A percentile compares a stretch with the other conserved stretches of the same genome.
Conservation (phyloP, 768 basidiomycete genomes). For the Mycena metata region DNA sequence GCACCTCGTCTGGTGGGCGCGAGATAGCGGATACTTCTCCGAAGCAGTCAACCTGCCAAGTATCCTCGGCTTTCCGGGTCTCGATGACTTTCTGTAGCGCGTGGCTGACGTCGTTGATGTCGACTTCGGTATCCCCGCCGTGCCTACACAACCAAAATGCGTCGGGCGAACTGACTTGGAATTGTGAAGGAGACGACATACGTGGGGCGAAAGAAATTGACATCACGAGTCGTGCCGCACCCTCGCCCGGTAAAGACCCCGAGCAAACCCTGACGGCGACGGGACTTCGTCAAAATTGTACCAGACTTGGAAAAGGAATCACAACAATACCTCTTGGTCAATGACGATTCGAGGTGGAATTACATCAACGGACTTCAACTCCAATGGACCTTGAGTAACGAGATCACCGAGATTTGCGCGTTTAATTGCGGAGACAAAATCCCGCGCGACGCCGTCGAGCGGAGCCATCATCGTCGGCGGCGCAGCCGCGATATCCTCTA, state of each 20-base stretch:
- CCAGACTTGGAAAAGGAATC: too few relatives aligned
- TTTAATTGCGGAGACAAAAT: constrained; percentile 42
- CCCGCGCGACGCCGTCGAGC: constrained; percentile 40
- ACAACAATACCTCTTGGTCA: constrained; percentile 40
- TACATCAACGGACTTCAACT: constrained; percentile 44
- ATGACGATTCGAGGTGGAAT: constrained; percentile 45
- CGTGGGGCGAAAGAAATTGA: constrained; percentile 48
- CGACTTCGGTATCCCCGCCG: constrained; percentile 47
- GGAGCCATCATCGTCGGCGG: constrained; percentile 25
- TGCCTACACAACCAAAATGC: constrained; percentile 23
- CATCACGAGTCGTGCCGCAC: constrained; percentile 45
- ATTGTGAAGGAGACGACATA: constrained; percentile 26
- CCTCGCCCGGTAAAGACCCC: constrained; percentile 48
- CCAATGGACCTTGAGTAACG: constrained; percentile 42
- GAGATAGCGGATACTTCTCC: constrained; percentile 39
- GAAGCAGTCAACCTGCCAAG: constrained; percentile 47
- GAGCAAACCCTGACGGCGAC: constrained; percentile 47
- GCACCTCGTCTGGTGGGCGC: constrained; percentile 47
- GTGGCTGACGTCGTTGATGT: constrained; percentile 46
- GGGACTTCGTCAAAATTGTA: background rate
- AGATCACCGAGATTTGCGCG: constrained; percentile 42
- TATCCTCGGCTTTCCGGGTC: constrained; percentile 41
- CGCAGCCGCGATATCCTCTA: constrained; percentile 29
- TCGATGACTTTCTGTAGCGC: constrained; percentile 40
- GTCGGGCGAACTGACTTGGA: too few relatives aligned